Base-by-base conservation (phyloP, 1,284 basidiomycete species). In the Athelia sp. region DNA sequence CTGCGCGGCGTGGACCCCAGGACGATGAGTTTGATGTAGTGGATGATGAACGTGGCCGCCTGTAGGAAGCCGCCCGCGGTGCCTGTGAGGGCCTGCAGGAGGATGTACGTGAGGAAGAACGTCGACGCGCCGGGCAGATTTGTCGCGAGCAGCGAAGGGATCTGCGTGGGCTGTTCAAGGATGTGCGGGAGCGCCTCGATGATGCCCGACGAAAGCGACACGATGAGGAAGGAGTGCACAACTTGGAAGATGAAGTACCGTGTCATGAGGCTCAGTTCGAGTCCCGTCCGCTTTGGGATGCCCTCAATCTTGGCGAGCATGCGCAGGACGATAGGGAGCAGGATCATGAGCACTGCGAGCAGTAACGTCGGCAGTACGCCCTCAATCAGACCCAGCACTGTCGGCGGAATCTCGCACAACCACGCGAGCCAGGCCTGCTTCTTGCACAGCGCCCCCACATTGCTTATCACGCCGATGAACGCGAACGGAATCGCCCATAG, bases 201-300 rank as follows among this genome's bases (percentile, higher is more conserved):
- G 51, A 97, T 78, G 52, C 94, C 94, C 8, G 89, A 87, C 29
- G 83, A 76, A 29, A 96, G 62, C 0, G 93, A 90, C 32, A 95
- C 82, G 56, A 96, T 82, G 31, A 97, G 71, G 80, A 97, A 97
- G 32, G 90, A 91, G 68, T 95, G 88, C 47, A 96, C 76, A 53
- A 96, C 87, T 71, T 89, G 87, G 81, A 98, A 98, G 50, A 90
- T 72, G 74, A 95, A 98, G 73, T 81, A 98, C 36, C 96, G 81
- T 3, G 82, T 83, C 90, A 98, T 97, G 54, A 98, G 71, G 51
- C 88, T 90, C 19, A 97, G 76, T 62, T 98, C 96, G 50, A 98
- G 74, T 4, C 85, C 87, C 2, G 87, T 90, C 31, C 73, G 72
- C 53, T 87, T 86, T 0, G 90, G 90, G 19, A 90, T 86, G 31